These are phyloP conservation scores for Colletotrichum abscissum DNA, from an alignment of 2,329 filamentous ascomycete genomes.

Conservation along the genomic window DNA sequence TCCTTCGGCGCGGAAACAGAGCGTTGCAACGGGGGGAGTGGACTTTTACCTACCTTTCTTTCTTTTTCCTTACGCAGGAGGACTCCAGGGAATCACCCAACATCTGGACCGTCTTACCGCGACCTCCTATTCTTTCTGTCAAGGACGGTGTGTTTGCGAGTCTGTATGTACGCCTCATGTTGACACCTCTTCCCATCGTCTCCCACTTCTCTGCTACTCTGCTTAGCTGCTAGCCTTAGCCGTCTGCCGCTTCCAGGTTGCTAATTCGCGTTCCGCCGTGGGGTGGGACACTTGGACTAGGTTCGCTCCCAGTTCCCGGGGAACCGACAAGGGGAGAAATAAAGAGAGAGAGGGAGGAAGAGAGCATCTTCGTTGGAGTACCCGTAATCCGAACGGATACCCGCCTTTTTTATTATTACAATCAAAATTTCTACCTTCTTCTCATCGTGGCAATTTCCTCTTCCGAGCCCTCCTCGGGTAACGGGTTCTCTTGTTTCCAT, in stretches of 20 bases:
- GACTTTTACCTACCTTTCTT: not conserved
- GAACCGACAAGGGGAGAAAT: not conserved
- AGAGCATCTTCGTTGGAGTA: not conserved
- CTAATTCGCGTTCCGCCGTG: not conserved
- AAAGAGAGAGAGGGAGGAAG: not conserved
- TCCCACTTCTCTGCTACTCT: not conserved
- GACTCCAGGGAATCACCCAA: constrained; percentile 7
- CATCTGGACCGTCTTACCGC: not conserved
- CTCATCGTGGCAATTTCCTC: constrained; percentile 27
- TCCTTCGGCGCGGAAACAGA: constrained; percentile 23
- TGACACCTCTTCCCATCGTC: not conserved
- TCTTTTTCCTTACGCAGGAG: not conserved
- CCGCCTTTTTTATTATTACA: constrained; percentile 32
- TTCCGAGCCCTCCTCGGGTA: constrained; percentile 5
- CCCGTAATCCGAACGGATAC: constrained; percentile 13
- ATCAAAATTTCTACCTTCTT: constrained; percentile 28
- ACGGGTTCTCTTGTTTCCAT: not conserved
- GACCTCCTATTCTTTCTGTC: not conserved
- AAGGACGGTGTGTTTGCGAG: not conserved
- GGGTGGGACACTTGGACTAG: not conserved
- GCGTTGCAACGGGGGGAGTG: not conserved
- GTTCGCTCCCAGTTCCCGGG: not conserved
- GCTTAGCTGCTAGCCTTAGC: not conserved
- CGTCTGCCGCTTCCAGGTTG: not conserved
- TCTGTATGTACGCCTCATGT: constrained; percentile 3